Conservation (phyloP, 2,329 filamentous ascomycete genomes). For the Pyrenophora seminiperda region DNA sequence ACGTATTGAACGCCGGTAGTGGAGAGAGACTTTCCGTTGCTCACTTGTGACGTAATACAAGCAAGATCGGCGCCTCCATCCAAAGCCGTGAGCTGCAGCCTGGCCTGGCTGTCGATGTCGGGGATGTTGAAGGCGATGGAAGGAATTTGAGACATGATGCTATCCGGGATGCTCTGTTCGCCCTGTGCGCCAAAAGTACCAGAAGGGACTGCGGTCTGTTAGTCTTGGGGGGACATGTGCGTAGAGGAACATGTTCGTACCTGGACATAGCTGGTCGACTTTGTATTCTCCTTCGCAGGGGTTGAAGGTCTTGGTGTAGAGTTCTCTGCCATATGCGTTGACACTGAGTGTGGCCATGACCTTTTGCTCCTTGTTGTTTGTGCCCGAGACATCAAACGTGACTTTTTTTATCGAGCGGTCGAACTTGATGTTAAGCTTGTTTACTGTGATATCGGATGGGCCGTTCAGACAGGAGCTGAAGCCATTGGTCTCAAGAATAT, state of each 20-base stretch:
- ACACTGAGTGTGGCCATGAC: constrained; percentile 78
- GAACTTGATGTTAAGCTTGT: constrained; percentile 78
- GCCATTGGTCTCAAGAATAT: constrained; percentile 79
- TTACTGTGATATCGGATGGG: constrained; percentile 66
- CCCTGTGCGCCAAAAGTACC: constrained; percentile 77
- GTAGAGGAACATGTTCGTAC: constrained; percentile 53
- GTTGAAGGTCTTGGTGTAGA: constrained; percentile 82
- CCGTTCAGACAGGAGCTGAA: constrained; percentile 73
- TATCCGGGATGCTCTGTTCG: constrained; percentile 69
- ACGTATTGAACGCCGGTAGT: constrained; percentile 80
- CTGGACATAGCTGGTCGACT: constrained; percentile 78
- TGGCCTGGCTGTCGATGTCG: constrained; percentile 86
- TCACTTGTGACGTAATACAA: constrained; percentile 80
- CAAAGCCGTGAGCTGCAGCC: constrained; percentile 70
- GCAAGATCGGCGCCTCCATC: constrained; percentile 69
- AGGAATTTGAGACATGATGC: constrained; percentile 78
- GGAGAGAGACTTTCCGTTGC: constrained; percentile 83
- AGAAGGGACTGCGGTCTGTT: constrained; percentile 64
- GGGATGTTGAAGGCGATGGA: constrained; percentile 88
- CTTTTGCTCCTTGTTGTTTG: constrained; percentile 74
- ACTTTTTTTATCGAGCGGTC: constrained; percentile 74
- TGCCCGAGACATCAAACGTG: constrained; percentile 81
- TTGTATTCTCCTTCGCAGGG: constrained; percentile 74
- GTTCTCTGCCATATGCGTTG: constrained; percentile 79
- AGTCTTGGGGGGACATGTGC: constrained; percentile 5